Evolutionary conservation across 331 rosid genomes (phyloP), one percentile per base, ranked within the genome.

Genomic region (Quercus tomentella): DNA sequence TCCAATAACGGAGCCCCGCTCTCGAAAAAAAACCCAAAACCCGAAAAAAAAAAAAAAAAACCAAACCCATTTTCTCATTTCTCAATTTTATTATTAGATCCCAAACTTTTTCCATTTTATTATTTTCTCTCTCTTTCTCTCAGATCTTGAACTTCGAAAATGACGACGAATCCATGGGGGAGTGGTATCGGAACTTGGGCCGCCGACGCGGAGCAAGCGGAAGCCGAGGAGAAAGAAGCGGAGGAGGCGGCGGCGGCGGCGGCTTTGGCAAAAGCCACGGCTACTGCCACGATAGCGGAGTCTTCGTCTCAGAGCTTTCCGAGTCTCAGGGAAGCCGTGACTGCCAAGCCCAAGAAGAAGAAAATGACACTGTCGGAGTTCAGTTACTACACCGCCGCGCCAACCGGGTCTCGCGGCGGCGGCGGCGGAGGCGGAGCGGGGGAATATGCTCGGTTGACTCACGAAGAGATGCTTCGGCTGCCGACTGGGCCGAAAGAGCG

Each of bases 401-500:
- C 85, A n/a, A 4, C 75, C 16, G 55, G 55, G 5, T 49, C 1
- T 49, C 17, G 55, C 55, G 16, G 17, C 55, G 55, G 55, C 30
- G 81, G 83, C 3, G 80, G 83, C 61, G 84, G 73, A 5, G 60
- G 77, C n/a, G 25, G 74, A 37, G 4, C 55, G 17, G 37, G 33
- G 10, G 90, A 74, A 1, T 2, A 22, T 54, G 37, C 12, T 16
- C 45, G 93, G 7, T 51, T 93, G 73, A 96, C 99, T 10, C 89
- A 75, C 15, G 92, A 93, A 1, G 98, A 96, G 92, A 87, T 89
- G 93, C 35, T 88, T 17, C 90, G 92, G 4, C 97, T 96, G 7
- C 99, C 99, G 0, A 96, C 97, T 0, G 98, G 97, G 9, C 99
- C 99, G 1, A 92, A 90, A 35, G 97, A 93, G 37, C 91, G 97